A percentile compares a stretch with the other conserved stretches of the same genome.
Conservation (phyloP, 140 eudicot species). For the Senecio squalidus region DNA sequence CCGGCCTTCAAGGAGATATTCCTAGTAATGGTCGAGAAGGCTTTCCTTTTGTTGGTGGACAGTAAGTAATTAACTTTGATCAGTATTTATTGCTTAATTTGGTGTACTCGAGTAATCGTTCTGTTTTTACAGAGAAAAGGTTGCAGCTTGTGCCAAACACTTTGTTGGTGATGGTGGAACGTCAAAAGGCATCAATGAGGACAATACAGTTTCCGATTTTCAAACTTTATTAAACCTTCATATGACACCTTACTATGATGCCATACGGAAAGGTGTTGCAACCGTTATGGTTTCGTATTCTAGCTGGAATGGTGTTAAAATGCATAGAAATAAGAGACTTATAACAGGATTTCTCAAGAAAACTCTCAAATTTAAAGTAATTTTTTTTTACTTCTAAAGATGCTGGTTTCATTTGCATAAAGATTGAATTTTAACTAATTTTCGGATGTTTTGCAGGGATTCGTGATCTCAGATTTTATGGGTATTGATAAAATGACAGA, state of each 20-base stretch:
- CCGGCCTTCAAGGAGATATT: conserved; percentile 66
- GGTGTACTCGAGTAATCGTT: neutral
- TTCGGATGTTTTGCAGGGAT: conserved; percentile 37
- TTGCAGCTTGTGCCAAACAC: conserved; percentile 47
- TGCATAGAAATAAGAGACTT: conserved; percentile 46
- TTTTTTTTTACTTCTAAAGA: neutral
- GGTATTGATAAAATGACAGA: conserved; percentile 33
- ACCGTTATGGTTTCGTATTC: conserved; percentile 59
- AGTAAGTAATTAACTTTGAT: too few relatives aligned
- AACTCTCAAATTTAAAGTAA: conserved; percentile 40
- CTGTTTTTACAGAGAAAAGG: conserved; percentile 22
- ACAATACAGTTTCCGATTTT: conserved; percentile 32
- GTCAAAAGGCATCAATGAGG: conserved; percentile 39
- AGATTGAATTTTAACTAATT: neutral
- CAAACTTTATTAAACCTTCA: conserved; percentile 43
- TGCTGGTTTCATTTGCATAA: neutral
- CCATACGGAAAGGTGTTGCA: conserved; percentile 48
- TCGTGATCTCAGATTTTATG: conserved; percentile 62
- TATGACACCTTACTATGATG: conserved; percentile 41
- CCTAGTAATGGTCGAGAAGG: conserved; percentile 41
- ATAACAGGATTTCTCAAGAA: conserved; percentile 48
- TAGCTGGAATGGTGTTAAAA: conserved; percentile 49
- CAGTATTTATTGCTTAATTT: too few relatives aligned
- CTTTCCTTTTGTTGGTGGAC: conserved; percentile 56
- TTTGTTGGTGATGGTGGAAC: conserved; percentile 68